Base-by-base conservation (phyloP, 1,284 basidiomycete genomes). In the Heterobasidion occidentale region DNA sequence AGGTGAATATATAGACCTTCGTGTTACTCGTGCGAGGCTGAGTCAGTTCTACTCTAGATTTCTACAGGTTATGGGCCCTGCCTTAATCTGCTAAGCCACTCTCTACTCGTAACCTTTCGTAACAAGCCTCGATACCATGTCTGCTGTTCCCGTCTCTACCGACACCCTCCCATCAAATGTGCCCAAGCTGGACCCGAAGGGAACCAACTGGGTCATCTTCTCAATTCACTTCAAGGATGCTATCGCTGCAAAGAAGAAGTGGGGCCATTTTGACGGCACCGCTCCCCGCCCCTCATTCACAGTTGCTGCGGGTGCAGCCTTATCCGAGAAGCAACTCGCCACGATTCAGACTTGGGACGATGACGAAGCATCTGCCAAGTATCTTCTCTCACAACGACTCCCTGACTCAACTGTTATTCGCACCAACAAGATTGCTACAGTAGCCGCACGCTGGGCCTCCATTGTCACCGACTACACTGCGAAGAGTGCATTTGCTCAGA, bases 181-280 rank as follows among this genome's bases (percentile, higher is more conserved):
- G 15, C 51, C 51, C 2, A 52, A 44, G 51, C 51, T 52, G 14
- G 36, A 53, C 42, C 14, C 17, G 5, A 9, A 36, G 17, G 52
- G 52, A 9, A 15, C 7, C 3, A 54, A 46, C 45, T 54, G 52
- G 52, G 52, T 33, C 9, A 54, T 54, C 45, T 54, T 45, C 33
- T 54, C 17, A 8, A 35, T 19, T 5, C 20, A 9, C 19, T 54
- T 54, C 34, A 9, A 47, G n/a, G 34, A 9, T n/a, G 56, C 51
- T 7, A 62, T 51, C 61, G 62, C 19, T 36, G 62, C 14, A 54
- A 61, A 33, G 33, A 61, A 20, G 38, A 42, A 49, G 11, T 57
- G 56, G 56, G 46, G 36, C 17, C 46, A 47, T 35, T 57, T 53
- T 12, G 46, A 57, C n/a, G 52, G 56, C 1, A 14, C 52, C 0